These are phyloP conservation scores for Solanum pimpinellifolium DNA, from an alignment of 257 asterid species.

Conservation along the genomic window DNA sequence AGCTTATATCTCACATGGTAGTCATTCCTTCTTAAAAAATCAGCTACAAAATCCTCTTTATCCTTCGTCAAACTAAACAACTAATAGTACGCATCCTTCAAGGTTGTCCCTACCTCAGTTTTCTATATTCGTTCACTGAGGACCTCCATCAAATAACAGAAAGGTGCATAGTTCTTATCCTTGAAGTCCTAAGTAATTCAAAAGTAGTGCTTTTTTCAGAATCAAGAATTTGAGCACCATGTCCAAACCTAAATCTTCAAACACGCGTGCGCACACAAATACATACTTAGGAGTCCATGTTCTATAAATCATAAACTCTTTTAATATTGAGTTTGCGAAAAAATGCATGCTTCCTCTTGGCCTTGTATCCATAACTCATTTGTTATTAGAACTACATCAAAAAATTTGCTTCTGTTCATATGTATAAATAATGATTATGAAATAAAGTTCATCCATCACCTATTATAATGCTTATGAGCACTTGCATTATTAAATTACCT, in stretches of 20 bases:
- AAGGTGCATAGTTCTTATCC: not conserved
- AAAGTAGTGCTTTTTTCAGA: not conserved
- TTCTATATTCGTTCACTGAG: not conserved
- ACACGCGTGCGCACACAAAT: not conserved
- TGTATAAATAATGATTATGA: not conserved
- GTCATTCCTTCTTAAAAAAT: not conserved
- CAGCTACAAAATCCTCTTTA: not conserved
- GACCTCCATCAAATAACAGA: not conserved
- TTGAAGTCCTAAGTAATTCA: not conserved
- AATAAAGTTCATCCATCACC: not conserved
- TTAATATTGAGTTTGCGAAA: not conserved
- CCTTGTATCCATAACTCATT: not conserved
- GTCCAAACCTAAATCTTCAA: not conserved
- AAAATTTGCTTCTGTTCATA: not conserved
- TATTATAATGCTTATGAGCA: not conserved
- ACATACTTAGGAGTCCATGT: not conserved
- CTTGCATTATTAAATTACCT: not conserved
- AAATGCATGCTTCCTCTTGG: not conserved
- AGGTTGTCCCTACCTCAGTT: not conserved
- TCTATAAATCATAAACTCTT: not conserved
- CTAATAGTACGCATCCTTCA: not conserved
- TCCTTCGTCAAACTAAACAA: not conserved
- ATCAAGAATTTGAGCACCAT: not conserved
- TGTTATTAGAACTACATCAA: not conserved
- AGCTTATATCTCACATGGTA: not conserved